A percentile compares a stretch with the other conserved stretches of the same genome.
Evolutionary conservation across 2,329 filamentous ascomycete species (phyloP).

Genomic region (Tetracladium maxilliforme): DNA sequence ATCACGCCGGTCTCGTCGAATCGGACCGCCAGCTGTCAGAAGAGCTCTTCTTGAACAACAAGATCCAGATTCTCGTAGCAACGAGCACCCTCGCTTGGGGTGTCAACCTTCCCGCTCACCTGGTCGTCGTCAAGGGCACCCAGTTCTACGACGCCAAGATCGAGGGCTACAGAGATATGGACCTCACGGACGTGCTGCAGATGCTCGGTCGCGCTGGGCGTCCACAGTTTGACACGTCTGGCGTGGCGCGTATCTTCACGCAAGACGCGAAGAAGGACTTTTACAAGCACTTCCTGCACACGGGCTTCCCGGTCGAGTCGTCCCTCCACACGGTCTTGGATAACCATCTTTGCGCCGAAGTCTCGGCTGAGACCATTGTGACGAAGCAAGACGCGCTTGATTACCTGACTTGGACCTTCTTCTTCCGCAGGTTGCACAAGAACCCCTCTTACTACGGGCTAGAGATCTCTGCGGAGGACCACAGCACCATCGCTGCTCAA

Average conservation of each 20-base stretch:
- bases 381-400: conserved; percentile 96
- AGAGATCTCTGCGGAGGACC: conserved; percentile 82
- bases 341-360: conserved; percentile 90
- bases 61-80: conserved; percentile 91
- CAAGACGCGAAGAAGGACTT: conserved; percentile 97
- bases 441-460: conserved; percentile 97
- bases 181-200: conserved; percentile 91
- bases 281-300: conserved; percentile 98
- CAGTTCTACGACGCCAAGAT: conserved; percentile 98
- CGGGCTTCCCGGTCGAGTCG: conserved; percentile 93
- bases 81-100: conserved; percentile 97
- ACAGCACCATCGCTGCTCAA: conserved; percentile 76
- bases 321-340: conserved; percentile 92
- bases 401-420: conserved; percentile 98
- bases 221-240: conserved; percentile 90
- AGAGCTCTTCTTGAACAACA: conserved; percentile 92
- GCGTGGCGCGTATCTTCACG: conserved; percentile 93
- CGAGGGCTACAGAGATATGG: conserved; percentile 97
- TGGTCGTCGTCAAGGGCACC: conserved; percentile 95
- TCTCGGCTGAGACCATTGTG: conserved; percentile 81
- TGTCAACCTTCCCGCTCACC: conserved; percentile 89
- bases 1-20: conserved; percentile 93
- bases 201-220: conserved; percentile 94
- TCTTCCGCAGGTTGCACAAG: conserved; percentile 93
- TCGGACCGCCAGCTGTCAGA: conserved; percentile 84